Evolutionary conservation across 1,139 yeast species (phyloP).

Genomic region (Yamadazyma buinensis): DNA sequence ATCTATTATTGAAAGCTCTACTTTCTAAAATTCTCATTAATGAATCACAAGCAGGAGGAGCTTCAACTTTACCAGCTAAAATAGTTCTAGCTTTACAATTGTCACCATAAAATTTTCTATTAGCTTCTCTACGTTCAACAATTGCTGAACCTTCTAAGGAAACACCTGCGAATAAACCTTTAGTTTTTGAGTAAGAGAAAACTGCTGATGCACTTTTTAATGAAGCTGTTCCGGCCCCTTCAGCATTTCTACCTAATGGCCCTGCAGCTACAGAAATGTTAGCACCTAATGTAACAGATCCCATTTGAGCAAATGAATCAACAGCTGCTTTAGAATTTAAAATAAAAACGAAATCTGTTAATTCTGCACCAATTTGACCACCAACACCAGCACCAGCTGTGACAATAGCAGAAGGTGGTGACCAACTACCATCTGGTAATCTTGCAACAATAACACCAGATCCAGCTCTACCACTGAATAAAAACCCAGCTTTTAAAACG

Average conservation of each 20-base stretch:
- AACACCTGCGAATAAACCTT: conserved; percentile 96
- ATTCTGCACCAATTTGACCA: conserved; percentile 94
- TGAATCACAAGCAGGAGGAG: conserved; percentile 92
- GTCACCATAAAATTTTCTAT: conserved; percentile 87
- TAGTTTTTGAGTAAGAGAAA: conserved; percentile 90
- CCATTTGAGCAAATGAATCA: conserved; percentile 89
- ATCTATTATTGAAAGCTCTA: conserved; percentile 69
- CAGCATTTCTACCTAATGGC: conserved; percentile 95
- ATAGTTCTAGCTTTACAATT: conserved; percentile 83
- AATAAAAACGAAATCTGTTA: conserved; percentile 94
- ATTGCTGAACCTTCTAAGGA: conserved; percentile 95
- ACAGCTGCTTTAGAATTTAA: conserved; percentile 86
- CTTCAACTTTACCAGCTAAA: conserved; percentile 78
- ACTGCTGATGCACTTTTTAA: conserved; percentile 85
- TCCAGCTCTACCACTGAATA: conserved; percentile 96
- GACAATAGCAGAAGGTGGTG: conserved; percentile 95
- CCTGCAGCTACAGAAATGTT: conserved; percentile 98
- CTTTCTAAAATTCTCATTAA: conserved; percentile 83
- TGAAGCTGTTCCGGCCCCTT: conserved; percentile 96
- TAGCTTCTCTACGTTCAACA: conserved; percentile 94
- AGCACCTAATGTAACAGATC: conserved; percentile 93
- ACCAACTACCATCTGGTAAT: conserved; percentile 93
- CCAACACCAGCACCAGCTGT: conserved; percentile 99
- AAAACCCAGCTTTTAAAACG: conserved; percentile 91
- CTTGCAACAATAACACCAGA: conserved; percentile 95